Evolutionary conservation across 805 yeast species (phyloP).

Genomic region (Lachancea kluyveri): DNA sequence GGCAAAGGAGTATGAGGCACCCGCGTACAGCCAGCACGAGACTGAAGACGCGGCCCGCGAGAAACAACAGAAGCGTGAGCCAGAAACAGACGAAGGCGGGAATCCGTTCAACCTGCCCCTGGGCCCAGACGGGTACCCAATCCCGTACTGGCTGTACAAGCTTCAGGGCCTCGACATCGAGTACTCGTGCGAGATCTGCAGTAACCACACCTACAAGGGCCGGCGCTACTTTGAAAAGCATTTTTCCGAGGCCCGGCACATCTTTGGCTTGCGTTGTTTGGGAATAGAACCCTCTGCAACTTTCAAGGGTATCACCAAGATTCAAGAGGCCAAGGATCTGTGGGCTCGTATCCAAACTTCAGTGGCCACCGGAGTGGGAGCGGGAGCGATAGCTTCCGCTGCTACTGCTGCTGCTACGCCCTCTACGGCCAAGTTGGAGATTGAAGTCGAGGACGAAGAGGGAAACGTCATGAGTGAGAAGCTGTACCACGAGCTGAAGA

Average conservation of each 20-base stretch:
- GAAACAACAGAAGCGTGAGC: conserved; percentile 5
- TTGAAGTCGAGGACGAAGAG: conserved; percentile 86
- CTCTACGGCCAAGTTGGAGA: conserved; percentile 36
- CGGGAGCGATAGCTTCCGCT: no score
- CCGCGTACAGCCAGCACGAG: conserved; percentile 35
- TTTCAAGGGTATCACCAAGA: conserved; percentile 59
- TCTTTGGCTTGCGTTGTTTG: conserved; percentile 63
- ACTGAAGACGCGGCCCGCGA: conserved; percentile 33
- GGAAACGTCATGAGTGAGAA: conserved; percentile 88
- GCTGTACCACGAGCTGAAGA: conserved; percentile 78
- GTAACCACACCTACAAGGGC: conserved; percentile 67
- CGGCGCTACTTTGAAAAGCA: conserved; percentile 66
- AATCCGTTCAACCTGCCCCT: conserved; percentile 52
- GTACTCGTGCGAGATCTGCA: conserved; percentile 82
- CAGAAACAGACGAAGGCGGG: conserved; percentile 18
- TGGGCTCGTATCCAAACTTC: conserved; percentile 40
- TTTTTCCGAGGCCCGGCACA: conserved; percentile 65
- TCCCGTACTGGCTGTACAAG: conserved; percentile 91
- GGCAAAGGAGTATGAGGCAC: conserved; percentile 29
- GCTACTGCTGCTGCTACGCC: conserved; percentile 7
- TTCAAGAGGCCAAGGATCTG: conserved; percentile 61
- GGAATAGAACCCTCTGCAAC: conserved; percentile 53
- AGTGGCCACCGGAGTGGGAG: conserved; percentile 8
- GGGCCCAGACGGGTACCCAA: conserved; percentile 87
- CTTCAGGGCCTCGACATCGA: conserved; percentile 74